Conservation (phyloP, 2,329 filamentous ascomycete genomes). For the Xylaria sp. region DNA sequence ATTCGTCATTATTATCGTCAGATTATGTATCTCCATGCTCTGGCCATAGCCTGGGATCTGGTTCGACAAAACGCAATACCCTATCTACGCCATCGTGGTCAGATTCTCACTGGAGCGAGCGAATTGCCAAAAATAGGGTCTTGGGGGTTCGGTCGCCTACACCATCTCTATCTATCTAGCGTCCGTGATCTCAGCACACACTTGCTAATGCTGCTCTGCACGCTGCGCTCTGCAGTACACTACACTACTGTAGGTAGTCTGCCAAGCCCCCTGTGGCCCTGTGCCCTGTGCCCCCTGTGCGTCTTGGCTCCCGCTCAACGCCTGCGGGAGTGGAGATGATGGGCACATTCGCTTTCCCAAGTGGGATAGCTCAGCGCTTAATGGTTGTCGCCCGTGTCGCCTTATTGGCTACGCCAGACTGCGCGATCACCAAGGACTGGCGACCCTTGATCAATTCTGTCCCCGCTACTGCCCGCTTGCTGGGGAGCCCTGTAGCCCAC, state of each 20-base stretch:
- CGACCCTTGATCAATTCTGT: constrained; percentile 17
- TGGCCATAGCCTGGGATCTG: constrained; percentile 13
- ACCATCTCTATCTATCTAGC: not conserved
- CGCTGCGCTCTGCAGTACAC: too few species aligned
- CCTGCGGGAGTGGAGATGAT: constrained; percentile 33
- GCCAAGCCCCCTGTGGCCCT: constrained; percentile 7
- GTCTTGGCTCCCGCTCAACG: constrained; percentile 27
- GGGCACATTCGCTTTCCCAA: constrained; percentile 33
- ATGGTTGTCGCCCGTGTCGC: constrained; percentile 14
- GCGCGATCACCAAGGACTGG: constrained; percentile 10
- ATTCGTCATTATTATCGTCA: constrained; percentile 15
- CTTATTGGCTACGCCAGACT: constrained; percentile 30
- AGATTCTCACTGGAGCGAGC: constrained; percentile 7
- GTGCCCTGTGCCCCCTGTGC: too few species aligned
- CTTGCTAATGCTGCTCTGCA: not conserved
- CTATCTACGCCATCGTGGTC: not conserved
- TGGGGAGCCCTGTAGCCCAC: constrained; percentile 19
- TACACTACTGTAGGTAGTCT: not conserved
- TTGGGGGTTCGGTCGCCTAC: not conserved
- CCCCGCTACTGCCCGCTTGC: constrained; percentile 15
- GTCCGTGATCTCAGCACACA: not conserved
- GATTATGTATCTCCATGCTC: constrained; percentile 4
- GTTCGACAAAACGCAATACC: not conserved
- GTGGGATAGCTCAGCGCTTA: constrained; percentile 41
- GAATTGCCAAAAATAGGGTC: constrained; percentile 24